Percentiles rank a stretch among this genome's conserved stretches.
Evolutionary conservation across 805 yeast species (phyloP).

Genomic region (Zygoascus flipseniorum): DNA sequence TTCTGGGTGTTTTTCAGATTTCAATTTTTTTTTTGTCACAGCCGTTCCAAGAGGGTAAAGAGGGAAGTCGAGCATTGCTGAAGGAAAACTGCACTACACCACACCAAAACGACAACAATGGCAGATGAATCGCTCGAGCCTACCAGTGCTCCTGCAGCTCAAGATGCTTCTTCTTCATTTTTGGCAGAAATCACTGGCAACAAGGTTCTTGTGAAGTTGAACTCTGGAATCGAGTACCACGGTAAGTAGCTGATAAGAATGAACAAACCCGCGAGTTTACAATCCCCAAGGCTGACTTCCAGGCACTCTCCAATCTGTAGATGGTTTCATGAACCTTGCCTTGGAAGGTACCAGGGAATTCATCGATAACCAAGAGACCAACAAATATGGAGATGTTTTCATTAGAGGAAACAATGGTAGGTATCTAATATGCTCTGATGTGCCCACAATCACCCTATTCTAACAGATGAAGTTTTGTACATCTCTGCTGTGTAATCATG

Average conservation of each 20-base stretch:
- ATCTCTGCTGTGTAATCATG: constrained; percentile 22
- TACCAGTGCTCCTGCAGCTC: constrained; percentile 5
- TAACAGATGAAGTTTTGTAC: constrained; percentile 19
- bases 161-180: constrained; percentile 59
- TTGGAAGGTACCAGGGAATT: constrained; percentile 68
- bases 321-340: constrained; percentile 94
- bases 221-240: constrained; percentile 78
- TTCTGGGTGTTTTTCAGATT: neutral
- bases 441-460: neutral
- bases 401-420: constrained; percentile 80
- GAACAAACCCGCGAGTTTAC: neutral
- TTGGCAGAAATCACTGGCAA: constrained; percentile 72
- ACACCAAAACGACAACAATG: neutral
- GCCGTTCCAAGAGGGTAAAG: neutral
- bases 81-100: neutral
- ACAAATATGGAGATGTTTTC: constrained; percentile 67
- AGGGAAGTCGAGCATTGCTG: neutral
- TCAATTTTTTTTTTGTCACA: neutral
- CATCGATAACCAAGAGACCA: constrained; percentile 41
- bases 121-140: constrained; percentile 1
- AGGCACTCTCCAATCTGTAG: constrained; percentile 65
- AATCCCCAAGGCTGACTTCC: neutral
- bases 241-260: constrained; percentile 34
- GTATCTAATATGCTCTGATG: constrained; percentile 23
- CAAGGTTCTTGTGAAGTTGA: constrained; percentile 70